Conservation (phyloP, 164 flowering plant genomes). For the Buxus sempervirens region DNA sequence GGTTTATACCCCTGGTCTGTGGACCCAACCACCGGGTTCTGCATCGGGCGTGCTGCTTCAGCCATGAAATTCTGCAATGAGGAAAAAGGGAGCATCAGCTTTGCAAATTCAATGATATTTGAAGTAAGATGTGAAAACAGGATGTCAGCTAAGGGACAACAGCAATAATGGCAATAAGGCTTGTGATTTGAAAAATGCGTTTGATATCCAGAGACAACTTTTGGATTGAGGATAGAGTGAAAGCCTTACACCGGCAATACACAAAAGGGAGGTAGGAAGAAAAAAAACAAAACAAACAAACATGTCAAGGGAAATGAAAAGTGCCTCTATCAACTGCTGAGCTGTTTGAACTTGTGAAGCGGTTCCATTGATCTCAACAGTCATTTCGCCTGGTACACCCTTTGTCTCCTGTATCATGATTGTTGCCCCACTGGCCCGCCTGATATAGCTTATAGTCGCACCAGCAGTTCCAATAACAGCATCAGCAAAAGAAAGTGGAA, state of each 20-base stretch:
- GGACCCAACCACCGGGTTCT: conserved; percentile 23
- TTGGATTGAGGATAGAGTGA: no score
- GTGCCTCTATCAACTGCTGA: conserved; percentile 63
- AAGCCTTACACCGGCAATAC: no score
- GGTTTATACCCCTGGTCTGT: conserved; percentile 27
- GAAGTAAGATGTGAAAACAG: neutral
- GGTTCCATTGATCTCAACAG: conserved; percentile 57
- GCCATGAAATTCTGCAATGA: conserved; percentile 50
- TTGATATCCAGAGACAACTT: no score
- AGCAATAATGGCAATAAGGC: no score
- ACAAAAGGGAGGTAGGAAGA: no score
- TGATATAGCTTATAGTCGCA: conserved; percentile 79
- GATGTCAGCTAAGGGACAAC: no score
- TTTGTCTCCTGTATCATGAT: conserved; percentile 84
- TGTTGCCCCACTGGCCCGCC: conserved; percentile 91
- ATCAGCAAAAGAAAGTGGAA: conserved; percentile 90
- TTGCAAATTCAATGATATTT: neutral
- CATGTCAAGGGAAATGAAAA: neutral
- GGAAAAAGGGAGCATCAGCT: neutral
- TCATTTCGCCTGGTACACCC: conserved; percentile 78
- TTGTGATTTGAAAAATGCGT: no score
- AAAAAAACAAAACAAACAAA: no score
- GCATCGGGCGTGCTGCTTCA: conserved; percentile 38
- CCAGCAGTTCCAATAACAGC: conserved; percentile 92
- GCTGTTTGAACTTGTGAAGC: conserved; percentile 64